Percentiles rank a stretch among this genome's conserved stretches.
Conservation (phyloP, 345 rosid species). For the Gossypium arboreum region DNA sequence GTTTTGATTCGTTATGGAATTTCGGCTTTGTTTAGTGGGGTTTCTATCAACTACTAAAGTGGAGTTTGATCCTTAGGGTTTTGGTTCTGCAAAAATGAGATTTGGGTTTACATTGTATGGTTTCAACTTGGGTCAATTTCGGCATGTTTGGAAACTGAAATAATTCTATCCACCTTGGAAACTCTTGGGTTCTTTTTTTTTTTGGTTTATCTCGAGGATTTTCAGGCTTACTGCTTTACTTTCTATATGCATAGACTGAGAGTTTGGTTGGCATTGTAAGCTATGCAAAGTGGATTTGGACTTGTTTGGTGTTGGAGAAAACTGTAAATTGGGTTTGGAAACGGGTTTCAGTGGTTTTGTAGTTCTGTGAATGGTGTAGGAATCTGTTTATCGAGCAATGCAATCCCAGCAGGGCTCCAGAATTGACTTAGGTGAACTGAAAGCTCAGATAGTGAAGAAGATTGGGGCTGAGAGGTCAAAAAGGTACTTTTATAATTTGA, state of each 20-base stretch:
- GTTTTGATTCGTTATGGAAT: conserved; percentile 39
- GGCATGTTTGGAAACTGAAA: conserved; percentile 31
- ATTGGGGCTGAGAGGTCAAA: conserved; percentile 81
- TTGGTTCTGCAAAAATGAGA: conserved; percentile 52
- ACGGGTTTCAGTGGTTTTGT: conserved; percentile 21
- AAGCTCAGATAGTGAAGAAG: conserved; percentile 69
- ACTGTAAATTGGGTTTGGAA: conserved; percentile 31
- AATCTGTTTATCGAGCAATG: conserved; percentile 57
- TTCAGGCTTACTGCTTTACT: conserved; percentile 29
- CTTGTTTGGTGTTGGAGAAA: conserved; percentile 31
- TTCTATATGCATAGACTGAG: conserved; percentile 50
- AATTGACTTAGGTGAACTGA: conserved; percentile 77
- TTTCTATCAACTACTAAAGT: conserved; percentile 27
- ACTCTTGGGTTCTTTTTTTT: conserved; percentile 14
- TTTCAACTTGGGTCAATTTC: conserved; percentile 30
- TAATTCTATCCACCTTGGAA: conserved; percentile 19
- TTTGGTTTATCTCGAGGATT: conserved; percentile 9
- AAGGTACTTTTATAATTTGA: conserved; percentile 71
- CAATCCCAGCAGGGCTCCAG: conserved; percentile 73
- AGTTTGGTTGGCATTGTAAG: conserved; percentile 40
- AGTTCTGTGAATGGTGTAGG: conserved; percentile 45
- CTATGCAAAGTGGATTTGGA: conserved; percentile 25
- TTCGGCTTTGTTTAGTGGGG: conserved; percentile 22
- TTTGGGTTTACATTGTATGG: conserved; percentile 56
- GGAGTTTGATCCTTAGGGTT: conserved; percentile 68